Percentiles rank a stretch among this genome's conserved stretches.
Evolutionary conservation across 306 rosid species (phyloP).

Genomic region (Prunus mongolica): DNA sequence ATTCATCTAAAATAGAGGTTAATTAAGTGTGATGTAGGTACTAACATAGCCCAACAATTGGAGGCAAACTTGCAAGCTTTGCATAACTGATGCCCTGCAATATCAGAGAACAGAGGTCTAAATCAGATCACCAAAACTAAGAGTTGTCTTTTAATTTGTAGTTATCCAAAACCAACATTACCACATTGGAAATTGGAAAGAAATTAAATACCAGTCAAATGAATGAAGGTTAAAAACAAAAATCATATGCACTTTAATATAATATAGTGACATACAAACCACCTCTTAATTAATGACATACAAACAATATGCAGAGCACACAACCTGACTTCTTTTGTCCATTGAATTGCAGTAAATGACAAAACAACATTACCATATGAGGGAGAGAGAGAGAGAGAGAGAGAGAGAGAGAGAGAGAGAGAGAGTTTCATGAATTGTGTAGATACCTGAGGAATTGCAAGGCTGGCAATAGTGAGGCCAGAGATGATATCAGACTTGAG

Average conservation of each 20-base stretch:
- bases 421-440: background rate
- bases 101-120: background rate
- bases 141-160: background rate
- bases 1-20: background rate
- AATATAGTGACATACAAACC: background rate
- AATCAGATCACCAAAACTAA: background rate
- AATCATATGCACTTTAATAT: background rate
- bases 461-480: conserved; percentile 97
- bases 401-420: background rate
- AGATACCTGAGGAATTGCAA: conserved; percentile 89
- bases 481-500: conserved; percentile 70
- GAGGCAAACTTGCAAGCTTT: conserved; percentile 96
- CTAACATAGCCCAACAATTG: conserved; percentile 89
- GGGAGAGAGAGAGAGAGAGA: background rate
- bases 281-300: background rate
- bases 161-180: background rate
- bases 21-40: conserved; percentile 14
- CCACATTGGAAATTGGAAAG: background rate
- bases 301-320: too few species aligned
- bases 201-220: background rate
- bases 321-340: too few species aligned
- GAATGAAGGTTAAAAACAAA: background rate
- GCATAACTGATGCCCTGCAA: conserved; percentile 97
- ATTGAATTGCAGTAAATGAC: too few species aligned
- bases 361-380: too few species aligned